A percentile compares a stretch with the other conserved stretches of the same genome.
phyloP scores from a whole-genome alignment of 2,329 filamentous ascomycete genomes.

The Hypoxylon sp. region DNA sequence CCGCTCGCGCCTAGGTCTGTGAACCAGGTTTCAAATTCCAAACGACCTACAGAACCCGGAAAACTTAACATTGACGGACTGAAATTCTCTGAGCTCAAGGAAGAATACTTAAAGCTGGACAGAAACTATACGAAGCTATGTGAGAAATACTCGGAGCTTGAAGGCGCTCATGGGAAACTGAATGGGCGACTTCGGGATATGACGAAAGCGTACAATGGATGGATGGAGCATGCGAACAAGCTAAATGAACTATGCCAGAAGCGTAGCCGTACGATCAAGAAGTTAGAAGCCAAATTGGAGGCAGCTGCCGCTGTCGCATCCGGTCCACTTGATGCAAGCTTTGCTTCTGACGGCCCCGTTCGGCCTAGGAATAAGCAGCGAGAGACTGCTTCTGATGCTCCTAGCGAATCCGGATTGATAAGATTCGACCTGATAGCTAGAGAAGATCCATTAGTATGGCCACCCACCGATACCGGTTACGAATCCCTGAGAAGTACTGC shows the following conservation, averaged over 20 bases:
- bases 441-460: constrained; percentile 12
- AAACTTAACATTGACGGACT: constrained; percentile 41
- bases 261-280: constrained; percentile 58
- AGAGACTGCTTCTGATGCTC: background rate
- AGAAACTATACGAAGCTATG: constrained; percentile 60
- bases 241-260: constrained; percentile 56
- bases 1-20: constrained; percentile 50
- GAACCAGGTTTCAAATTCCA: constrained; percentile 45
- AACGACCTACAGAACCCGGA: constrained; percentile 34
- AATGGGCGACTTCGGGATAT: constrained; percentile 60
- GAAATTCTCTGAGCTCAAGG: constrained; percentile 45
- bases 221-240: constrained; percentile 62
- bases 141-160: constrained; percentile 46
- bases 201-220: constrained; percentile 60
- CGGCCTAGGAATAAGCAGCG: constrained; percentile 19
- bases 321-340: constrained; percentile 42
- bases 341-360: constrained; percentile 44
- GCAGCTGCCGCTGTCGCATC: constrained; percentile 36
- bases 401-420: background rate
- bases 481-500: constrained; percentile 1
- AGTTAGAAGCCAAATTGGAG: constrained; percentile 58
- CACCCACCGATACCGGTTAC: constrained; percentile 1
- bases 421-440: constrained; percentile 1
- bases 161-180: constrained; percentile 48
- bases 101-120: constrained; percentile 58